A percentile compares a stretch with the other conserved stretches of the same genome.
phyloP scores from a whole-genome alignment of 805 yeast species.

The Hermanozyma aechmeae region DNA sequence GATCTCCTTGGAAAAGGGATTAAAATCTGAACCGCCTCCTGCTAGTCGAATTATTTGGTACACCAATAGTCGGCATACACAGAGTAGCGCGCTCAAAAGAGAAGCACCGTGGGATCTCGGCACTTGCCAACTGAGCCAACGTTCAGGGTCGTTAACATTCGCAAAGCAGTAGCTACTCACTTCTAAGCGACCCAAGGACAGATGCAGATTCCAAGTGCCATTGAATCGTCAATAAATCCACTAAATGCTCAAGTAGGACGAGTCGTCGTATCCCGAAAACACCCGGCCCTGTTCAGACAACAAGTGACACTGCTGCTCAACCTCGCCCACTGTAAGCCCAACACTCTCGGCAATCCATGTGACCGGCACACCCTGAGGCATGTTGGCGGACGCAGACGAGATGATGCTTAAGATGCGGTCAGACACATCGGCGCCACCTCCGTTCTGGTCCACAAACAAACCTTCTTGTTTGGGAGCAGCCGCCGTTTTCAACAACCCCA shows the following conservation, averaged over 20 bases:
- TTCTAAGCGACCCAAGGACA: too few relatives aligned
- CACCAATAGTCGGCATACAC: too few relatives aligned
- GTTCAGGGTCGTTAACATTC: too few relatives aligned
- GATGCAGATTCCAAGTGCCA: too few relatives aligned
- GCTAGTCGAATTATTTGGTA: too few relatives aligned
- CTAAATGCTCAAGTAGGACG: constrained; percentile 33
- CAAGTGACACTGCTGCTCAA: constrained; percentile 38
- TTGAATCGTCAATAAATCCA: too few relatives aligned
- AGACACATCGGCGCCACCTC: constrained; percentile 15
- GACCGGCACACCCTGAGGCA: constrained; percentile 73
- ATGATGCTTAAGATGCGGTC: constrained; percentile 42
- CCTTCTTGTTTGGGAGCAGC: constrained; percentile 10
- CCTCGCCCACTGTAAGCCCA: constrained; percentile 40
- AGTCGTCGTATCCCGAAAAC: constrained; percentile 63
- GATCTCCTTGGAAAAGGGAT: too few relatives aligned
- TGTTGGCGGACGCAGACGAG: constrained; percentile 40
- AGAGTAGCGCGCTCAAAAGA: too few relatives aligned
- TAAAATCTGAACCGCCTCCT: too few relatives aligned
- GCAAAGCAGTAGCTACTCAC: too few relatives aligned
- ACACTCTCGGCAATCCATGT: constrained; percentile 51
- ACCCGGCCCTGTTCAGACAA: constrained; percentile 61
- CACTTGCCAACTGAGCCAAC: too few relatives aligned
- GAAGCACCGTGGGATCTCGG: too few relatives aligned
- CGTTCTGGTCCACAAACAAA: constrained; percentile 21
- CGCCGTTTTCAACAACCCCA: constrained; percentile 30